Conservation (phyloP, 1,139 yeast genomes). For the Debaryomyces psychrophilus region DNA sequence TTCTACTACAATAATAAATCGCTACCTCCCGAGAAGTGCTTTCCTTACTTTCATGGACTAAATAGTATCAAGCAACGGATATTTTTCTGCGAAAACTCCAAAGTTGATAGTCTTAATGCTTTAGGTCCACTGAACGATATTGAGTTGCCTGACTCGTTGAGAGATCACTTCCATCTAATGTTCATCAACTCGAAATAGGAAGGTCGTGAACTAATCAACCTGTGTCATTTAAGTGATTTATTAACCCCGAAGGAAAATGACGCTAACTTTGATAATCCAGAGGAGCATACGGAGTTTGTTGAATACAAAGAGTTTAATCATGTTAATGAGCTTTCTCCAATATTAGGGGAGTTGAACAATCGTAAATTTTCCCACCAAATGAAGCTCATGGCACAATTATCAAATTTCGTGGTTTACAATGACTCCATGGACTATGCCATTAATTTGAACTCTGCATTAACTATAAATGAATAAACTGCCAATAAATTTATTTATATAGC, state of each 20-base stretch:
- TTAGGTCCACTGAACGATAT: not conserved
- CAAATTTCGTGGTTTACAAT: constrained; percentile 39
- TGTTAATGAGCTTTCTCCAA: constrained; percentile 10
- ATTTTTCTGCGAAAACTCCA: constrained; percentile 23
- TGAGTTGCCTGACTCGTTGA: constrained; percentile 8
- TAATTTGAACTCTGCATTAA: constrained; percentile 10
- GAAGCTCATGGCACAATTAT: constrained; percentile 36
- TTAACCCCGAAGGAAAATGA: constrained; percentile 17
- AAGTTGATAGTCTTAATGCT: constrained; percentile 10
- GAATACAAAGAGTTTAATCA: constrained; percentile 21
- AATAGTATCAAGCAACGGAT: constrained; percentile 31
- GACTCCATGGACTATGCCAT: constrained; percentile 18
- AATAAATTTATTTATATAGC: constrained; percentile 13
- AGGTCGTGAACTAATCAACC: constrained; percentile 1
- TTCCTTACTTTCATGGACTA: constrained; percentile 45
- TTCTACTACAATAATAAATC: constrained; percentile 31
- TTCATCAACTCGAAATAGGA: constrained; percentile 17
- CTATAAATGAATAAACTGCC: constrained; percentile 8
- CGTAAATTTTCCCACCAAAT: constrained; percentile 37
- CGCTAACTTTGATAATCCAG: constrained; percentile 8
- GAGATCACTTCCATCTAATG: constrained; percentile 23
- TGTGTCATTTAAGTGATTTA: constrained; percentile 22
- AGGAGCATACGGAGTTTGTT: constrained; percentile 14
- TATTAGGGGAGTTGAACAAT: constrained; percentile 28
- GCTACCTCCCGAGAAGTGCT: constrained; percentile 24